These are phyloP conservation scores for Pholiota conissans DNA, from an alignment of 768 basidiomycete species.

Conservation along the genomic window DNA sequence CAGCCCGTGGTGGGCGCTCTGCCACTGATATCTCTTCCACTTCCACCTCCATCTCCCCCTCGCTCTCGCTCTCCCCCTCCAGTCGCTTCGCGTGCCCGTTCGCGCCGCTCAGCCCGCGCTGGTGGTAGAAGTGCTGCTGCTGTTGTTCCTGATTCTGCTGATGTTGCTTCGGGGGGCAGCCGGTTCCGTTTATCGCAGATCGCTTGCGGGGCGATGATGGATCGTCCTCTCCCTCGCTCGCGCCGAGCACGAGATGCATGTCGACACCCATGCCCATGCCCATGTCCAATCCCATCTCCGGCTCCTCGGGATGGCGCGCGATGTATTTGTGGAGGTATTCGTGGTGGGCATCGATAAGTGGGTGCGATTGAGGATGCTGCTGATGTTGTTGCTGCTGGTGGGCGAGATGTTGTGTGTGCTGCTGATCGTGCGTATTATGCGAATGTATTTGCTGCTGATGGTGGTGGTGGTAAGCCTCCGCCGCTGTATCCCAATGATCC, in stretches of 20 bases:
- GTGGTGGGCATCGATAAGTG: neutral
- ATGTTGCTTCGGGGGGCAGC: neutral
- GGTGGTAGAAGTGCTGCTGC: no score
- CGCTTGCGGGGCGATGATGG: neutral
- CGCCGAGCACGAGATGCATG: neutral
- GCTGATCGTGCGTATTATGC: conserved; percentile 12
- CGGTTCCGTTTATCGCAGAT: neutral
- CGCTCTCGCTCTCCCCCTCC: conserved; percentile 2
- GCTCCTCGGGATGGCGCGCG: neutral
- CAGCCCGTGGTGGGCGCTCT: conserved; percentile 6
- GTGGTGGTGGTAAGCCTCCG: conserved; percentile 17
- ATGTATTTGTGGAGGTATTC: neutral
- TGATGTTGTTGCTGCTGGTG: conserved; percentile 2
- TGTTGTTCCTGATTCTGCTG: no score
- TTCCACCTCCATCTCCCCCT: neutral
- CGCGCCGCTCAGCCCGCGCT: conserved; percentile 1
- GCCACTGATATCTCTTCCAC: neutral
- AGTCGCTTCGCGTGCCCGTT: conserved; percentile 15
- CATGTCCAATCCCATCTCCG: neutral
- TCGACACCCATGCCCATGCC: neutral
- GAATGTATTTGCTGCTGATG: conserved; percentile 3
- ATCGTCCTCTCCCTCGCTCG: conserved; percentile 6
- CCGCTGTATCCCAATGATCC: conserved; percentile 18
- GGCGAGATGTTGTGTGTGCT: conserved; percentile 11
- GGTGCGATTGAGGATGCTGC: neutral